Percentiles rank a stretch among this genome's conserved stretches.
phyloP scores from a whole-genome alignment of 805 yeast species.

The Scheffersomyces stipitis region DNA sequence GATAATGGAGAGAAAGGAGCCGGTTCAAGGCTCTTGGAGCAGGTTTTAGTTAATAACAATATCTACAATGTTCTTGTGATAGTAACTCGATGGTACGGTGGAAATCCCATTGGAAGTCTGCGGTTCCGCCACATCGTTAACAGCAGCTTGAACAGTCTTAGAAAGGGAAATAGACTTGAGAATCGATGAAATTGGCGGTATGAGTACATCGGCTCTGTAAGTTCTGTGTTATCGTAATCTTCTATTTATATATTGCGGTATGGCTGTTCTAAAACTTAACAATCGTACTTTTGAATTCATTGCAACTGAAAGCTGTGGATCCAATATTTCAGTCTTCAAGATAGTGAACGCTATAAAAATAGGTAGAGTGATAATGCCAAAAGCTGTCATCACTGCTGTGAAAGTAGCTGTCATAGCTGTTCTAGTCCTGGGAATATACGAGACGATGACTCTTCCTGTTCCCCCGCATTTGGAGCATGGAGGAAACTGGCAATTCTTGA shows the following conservation, averaged over 20 bases:
- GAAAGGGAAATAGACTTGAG: no score
- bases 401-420: conserved; percentile 1
- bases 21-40: conserved; percentile 55
- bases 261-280: no score
- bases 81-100: conserved; percentile 83
- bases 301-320: no score
- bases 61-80: conserved; percentile 59
- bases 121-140: conserved; percentile 67
- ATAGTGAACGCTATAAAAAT: no score
- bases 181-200: no score
- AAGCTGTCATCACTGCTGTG: no score
- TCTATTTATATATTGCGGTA: no score
- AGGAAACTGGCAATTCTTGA: conserved; percentile 24
- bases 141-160: conserved; percentile 52
- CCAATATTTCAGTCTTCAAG: no score
- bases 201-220: no score
- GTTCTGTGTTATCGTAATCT: no score
- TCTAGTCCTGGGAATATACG: conserved; percentile 10
- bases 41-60: conserved; percentile 49
- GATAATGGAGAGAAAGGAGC: conserved; percentile 81
- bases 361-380: no score
- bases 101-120: conserved; percentile 68
- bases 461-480: conserved; percentile 20
- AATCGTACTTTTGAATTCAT: no score
- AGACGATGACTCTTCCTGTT: conserved; percentile 13